Evolutionary conservation across 75 land plant species (phyloP).

Genomic region (Gnetum montanum): DNA sequence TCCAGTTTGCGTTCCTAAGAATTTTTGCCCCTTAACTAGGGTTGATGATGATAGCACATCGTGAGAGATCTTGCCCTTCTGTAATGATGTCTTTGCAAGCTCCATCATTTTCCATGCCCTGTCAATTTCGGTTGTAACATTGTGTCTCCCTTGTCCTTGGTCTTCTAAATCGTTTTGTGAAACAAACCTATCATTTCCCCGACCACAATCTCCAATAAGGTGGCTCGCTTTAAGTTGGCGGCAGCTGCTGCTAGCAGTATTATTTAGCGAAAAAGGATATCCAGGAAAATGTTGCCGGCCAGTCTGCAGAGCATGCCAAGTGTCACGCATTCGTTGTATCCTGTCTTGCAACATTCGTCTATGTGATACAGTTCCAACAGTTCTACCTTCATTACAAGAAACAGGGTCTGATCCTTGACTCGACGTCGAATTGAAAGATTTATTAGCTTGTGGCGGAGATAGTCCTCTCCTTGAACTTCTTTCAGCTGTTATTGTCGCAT

Average conservation of each 20-base stretch:
- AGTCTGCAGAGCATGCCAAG: slow-evolving; percentile 51
- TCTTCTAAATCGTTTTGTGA: not conserved
- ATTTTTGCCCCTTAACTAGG: not conserved
- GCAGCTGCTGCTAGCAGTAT: not conserved
- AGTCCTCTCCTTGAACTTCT: not conserved
- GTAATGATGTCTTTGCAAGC: slow-evolving; percentile 24
- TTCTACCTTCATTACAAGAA: slow-evolving; percentile 5
- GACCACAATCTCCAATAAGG: not conserved
- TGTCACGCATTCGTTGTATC: slow-evolving; percentile 52
- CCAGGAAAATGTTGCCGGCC: slow-evolving; percentile 43
- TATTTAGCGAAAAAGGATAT: not conserved
- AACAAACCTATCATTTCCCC: not conserved
- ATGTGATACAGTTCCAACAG: slow-evolving; percentile 36
- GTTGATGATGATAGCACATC: not conserved
- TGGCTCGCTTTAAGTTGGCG: not conserved
- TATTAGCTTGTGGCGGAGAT: slow-evolving; percentile 9
- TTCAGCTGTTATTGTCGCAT: not conserved
- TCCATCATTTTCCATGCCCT: slow-evolving; percentile 79
- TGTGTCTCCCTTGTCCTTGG: not conserved
- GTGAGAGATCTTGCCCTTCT: slow-evolving; percentile 1
- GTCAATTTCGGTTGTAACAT: slow-evolving; percentile 22
- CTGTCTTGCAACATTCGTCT: slow-evolving; percentile 37
- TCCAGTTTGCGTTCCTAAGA: not conserved
- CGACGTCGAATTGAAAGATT: not conserved
- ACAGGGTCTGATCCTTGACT: not conserved